These are phyloP conservation scores for Corniculantispora saksenae DNA, from an alignment of 2,329 filamentous ascomycete species.

Conservation along the genomic window DNA sequence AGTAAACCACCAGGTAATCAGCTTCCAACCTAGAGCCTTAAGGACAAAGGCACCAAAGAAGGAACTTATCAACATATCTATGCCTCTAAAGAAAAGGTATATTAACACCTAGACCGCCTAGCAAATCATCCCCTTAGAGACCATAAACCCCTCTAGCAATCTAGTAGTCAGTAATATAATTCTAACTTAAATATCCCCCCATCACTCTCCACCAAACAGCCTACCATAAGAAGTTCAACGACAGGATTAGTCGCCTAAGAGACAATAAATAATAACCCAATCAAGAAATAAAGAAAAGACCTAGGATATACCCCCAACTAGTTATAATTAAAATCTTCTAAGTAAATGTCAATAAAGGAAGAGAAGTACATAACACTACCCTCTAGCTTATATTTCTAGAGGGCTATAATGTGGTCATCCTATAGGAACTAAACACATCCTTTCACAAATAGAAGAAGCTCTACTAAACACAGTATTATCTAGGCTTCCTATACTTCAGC, in stretches of 20 bases:
- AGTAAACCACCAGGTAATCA: not conserved
- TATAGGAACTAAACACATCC: slow-evolving; percentile 10
- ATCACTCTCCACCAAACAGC: not conserved
- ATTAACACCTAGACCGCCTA: not conserved
- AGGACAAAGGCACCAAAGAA: too few relatives aligned
- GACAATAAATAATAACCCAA: not conserved
- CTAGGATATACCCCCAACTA: not conserved
- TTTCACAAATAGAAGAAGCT: slow-evolving; percentile 2
- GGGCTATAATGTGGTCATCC: slow-evolving; percentile 7
- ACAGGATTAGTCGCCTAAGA: not conserved
- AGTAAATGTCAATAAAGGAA: not conserved
- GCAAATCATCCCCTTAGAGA: not conserved
- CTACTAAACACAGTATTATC: not conserved
- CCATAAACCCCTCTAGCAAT: not conserved
- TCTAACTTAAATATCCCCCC: not conserved
- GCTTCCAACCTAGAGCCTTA: too few relatives aligned
- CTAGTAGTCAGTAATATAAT: not conserved
- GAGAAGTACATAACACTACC: not conserved
- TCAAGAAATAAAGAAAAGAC: not conserved
- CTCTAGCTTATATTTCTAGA: slow-evolving; percentile 7
- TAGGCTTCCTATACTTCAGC: slow-evolving; percentile 9
- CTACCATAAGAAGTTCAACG: not conserved
- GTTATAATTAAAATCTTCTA: slow-evolving; percentile 12
- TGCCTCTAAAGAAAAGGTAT: not conserved
- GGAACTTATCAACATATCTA: too few relatives aligned